Conservation (phyloP, 805 yeast genomes). For the Tetrapisispora phaffii region DNA sequence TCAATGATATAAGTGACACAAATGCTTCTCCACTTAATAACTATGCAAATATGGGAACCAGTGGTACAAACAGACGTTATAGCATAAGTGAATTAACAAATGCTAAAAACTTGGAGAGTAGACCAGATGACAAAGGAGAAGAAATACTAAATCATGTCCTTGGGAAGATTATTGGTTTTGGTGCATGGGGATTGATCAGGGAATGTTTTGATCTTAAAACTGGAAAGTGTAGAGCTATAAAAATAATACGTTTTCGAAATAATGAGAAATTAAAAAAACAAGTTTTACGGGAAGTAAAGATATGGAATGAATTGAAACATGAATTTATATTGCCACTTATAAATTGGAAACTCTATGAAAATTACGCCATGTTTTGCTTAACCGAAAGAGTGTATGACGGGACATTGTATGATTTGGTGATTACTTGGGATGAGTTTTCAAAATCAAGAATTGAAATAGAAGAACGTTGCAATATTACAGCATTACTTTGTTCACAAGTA, state of each 20-base stretch:
- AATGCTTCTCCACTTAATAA: neutral
- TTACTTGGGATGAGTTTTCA: slow-evolving; percentile 49
- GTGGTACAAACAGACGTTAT: neutral
- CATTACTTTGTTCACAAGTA: slow-evolving; percentile 42
- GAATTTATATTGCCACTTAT: slow-evolving; percentile 53
- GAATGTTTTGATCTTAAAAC: slow-evolving; percentile 41
- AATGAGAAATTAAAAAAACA: slow-evolving; percentile 44
- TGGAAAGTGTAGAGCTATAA: slow-evolving; percentile 45
- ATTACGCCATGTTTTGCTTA: slow-evolving; percentile 56
- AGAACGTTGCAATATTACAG: slow-evolving; percentile 29
- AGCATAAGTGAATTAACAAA: neutral
- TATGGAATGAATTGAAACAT: slow-evolving; percentile 68
- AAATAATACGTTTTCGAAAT: slow-evolving; percentile 44
- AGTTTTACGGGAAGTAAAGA: slow-evolving; percentile 58
- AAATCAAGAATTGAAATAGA: slow-evolving; percentile 24
- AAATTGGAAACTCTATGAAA: slow-evolving; percentile 49
- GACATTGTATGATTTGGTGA: slow-evolving; percentile 66
- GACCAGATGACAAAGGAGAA: slow-evolving; percentile 57
- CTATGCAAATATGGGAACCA: neutral
- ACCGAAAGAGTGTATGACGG: slow-evolving; percentile 66
- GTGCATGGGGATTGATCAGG: slow-evolving; percentile 83
- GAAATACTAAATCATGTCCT: slow-evolving; percentile 49
- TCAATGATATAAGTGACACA: slow-evolving; percentile 2
- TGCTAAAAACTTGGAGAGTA: neutral
- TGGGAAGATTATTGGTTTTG: slow-evolving; percentile 73